Evolutionary conservation across 2,329 filamentous ascomycete genomes (phyloP), one percentile per base, ranked within the genome.

Genomic region (Dactylonectria macrodidyma): DNA sequence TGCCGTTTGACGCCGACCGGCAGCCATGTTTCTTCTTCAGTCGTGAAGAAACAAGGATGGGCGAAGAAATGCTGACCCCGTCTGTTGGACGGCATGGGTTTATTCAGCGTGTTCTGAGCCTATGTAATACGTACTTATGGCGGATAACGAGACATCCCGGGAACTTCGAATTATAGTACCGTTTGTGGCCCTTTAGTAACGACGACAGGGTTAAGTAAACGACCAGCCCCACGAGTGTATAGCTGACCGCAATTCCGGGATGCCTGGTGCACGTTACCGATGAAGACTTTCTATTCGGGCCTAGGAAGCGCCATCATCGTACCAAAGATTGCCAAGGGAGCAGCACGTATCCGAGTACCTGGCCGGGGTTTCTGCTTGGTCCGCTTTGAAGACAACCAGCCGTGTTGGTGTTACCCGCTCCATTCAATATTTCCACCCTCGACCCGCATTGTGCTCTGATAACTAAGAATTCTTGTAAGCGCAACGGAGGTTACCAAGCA

Each of bases 51-150:
- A 44, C 60, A 67, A 41, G 64, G 60, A 62, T 38, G 54, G n/a
- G 47, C 8, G 26, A 24, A 22, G 33, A 34, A 33, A 24, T 33
- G 7, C 34, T 60, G 65, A 62, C 30, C 33, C 48, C 50, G 3
- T 26, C 16, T 10, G 62, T 54, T 50, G 52, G 57, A 62, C 47
- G 41, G 3, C 60, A 67, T 69, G 56, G 66, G 70, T 66, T 67
- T 69, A 64, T 63, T 60, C 66, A 65, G 62, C 60, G 66, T 58
- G 60, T 46, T 33, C 24, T 9, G 2, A 30, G 41, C 8, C 16
- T 8, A 14, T 44, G n/a, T 8, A 14, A 12, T 54, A 33, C 41
- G 44, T 26, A 5, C 16, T 14, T 16, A 54, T 36, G 51, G 16
- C 33, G 14, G 26, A 30, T 2, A 24, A 16, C 16, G 41, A 44